phyloP scores from a whole-genome alignment of 73 alveolate species.

The Paramecium pentaurelia region DNA sequence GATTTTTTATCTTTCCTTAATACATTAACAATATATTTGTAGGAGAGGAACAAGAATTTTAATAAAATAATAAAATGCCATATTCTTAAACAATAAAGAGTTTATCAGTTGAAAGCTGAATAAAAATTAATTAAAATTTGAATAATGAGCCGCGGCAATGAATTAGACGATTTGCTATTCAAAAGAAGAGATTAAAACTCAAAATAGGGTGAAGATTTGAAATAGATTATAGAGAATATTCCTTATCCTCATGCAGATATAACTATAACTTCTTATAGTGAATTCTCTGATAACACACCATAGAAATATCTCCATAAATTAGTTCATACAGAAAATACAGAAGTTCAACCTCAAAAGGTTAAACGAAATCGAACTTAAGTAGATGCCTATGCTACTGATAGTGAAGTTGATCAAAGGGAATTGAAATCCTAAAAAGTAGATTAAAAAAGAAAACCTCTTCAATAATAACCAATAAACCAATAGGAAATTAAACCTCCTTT shows the following conservation, averaged over 20 bases:
- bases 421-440: not conserved
- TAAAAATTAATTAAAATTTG: not conserved
- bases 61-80: not conserved
- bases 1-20: not conserved
- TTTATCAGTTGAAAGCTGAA: not conserved
- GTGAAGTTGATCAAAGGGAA: not conserved
- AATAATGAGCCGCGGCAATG: slow-evolving; percentile 37
- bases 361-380: not conserved
- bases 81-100: not conserved
- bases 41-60: not conserved
- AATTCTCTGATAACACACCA: slow-evolving; percentile 45
- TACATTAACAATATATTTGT: not conserved
- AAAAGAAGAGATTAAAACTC: slow-evolving; percentile 8
- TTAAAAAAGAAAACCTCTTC: not conserved
- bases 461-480: not conserved
- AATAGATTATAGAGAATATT: not conserved
- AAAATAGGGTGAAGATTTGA: not conserved
- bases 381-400: not conserved
- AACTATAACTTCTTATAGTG: slow-evolving; percentile 37
- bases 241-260: slow-evolving; percentile 24
- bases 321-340: slow-evolving; percentile 28
- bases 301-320: not conserved
- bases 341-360: not conserved
- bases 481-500: not conserved
- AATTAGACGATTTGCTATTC: slow-evolving; percentile 18